Evolutionary conservation across 106 monocot genomes (phyloP).

Genomic region (Xerophyta viscosa): DNA sequence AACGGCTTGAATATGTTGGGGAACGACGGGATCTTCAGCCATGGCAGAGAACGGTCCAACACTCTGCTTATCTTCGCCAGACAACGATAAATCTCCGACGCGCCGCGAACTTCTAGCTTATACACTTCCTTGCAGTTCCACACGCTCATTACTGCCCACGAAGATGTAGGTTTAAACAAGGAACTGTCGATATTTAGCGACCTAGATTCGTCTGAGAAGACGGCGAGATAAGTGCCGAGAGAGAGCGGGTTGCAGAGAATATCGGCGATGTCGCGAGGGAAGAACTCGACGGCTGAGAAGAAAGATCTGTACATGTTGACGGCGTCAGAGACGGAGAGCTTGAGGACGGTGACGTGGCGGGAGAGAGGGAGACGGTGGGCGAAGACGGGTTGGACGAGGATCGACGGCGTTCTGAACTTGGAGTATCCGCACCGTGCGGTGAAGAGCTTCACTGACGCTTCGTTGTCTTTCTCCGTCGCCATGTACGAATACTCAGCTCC

Average conservation of each 20-base stretch:
- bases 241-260: constrained; percentile 37
- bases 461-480: constrained; percentile 32
- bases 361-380: constrained; percentile 27
- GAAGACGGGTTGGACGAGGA: constrained; percentile 47
- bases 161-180: constrained; percentile 30
- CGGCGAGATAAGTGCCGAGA: constrained; percentile 46
- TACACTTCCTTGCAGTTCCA: constrained; percentile 78
- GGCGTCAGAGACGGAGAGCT: constrained; percentile 27
- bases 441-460: constrained; percentile 30
- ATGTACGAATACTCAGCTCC: constrained; percentile 43
- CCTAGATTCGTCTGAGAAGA: not conserved
- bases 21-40: constrained; percentile 68
- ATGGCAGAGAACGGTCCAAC: constrained; percentile 56
- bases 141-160: constrained; percentile 85
- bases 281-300: constrained; percentile 54
- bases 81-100: constrained; percentile 15
- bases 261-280: constrained; percentile 63
- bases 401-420: constrained; percentile 29
- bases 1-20: constrained; percentile 89
- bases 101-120: constrained; percentile 63
- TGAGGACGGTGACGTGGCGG: constrained; percentile 11
- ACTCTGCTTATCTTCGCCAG: constrained; percentile 44
- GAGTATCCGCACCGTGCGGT: constrained; percentile 31
- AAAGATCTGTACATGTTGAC: constrained; percentile 35
- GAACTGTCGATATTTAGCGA: constrained; percentile 8